Conservation (phyloP, 1,139 yeast species). For the Pichiaceae sp. region DNA sequence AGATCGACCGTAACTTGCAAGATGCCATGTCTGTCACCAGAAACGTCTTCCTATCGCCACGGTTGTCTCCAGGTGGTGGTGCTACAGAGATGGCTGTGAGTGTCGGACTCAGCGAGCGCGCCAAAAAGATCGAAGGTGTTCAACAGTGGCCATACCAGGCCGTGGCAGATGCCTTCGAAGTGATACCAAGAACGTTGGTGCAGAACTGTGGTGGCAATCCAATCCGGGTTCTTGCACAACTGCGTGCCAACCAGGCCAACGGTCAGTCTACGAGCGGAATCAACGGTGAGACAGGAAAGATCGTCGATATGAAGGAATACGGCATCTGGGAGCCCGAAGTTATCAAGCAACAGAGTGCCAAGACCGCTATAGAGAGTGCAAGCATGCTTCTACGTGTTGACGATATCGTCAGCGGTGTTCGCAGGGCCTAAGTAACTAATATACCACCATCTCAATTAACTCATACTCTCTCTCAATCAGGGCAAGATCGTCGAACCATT, state of each 20-base stretch:
- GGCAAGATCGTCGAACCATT: too few species aligned
- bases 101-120: conserved; percentile 81
- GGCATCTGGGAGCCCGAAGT: conserved; percentile 99
- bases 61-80: conserved; percentile 97
- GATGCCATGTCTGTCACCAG: conserved; percentile 99
- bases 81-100: conserved; percentile 99
- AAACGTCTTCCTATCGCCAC: conserved; percentile 91
- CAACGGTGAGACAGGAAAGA: conserved; percentile 90
- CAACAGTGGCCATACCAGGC: conserved; percentile 99
- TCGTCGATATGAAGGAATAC: conserved; percentile 90
- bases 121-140: conserved; percentile 87
- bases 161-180: conserved; percentile 97
- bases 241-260: conserved; percentile 94
- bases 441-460: neutral
- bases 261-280: conserved; percentile 83
- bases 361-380: conserved; percentile 96
- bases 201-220: conserved; percentile 99
- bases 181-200: conserved; percentile 91
- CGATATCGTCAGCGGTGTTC: conserved; percentile 94
- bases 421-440: conserved; percentile 28
- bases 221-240: conserved; percentile 76
- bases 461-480: too few species aligned
- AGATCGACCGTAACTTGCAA: conserved; percentile 92
- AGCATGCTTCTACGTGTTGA: conserved; percentile 91
- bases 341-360: conserved; percentile 90